Percentiles rank a stretch among this genome's conserved stretches.
phyloP scores from a whole-genome alignment of 495 filamentous ascomycete genomes.

The Penicillium flavigenum region DNA sequence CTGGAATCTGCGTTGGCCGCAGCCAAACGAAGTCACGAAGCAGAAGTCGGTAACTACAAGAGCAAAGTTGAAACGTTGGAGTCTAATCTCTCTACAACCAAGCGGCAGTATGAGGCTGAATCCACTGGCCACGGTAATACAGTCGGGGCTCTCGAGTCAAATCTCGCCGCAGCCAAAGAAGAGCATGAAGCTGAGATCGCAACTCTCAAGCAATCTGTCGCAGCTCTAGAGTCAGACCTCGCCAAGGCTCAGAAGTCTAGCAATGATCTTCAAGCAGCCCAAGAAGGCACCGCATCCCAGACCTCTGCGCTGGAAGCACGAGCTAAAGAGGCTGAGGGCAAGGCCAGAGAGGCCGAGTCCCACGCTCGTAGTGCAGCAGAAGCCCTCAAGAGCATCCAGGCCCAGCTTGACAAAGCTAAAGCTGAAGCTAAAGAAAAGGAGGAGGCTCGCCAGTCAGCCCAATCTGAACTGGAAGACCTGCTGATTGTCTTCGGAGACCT shows the following conservation, averaged over 20 bases:
- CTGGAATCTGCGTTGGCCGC: constrained; percentile 42
- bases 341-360: constrained; percentile 50
- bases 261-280: constrained; percentile 58
- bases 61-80: constrained; percentile 54
- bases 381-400: constrained; percentile 23
- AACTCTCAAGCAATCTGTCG: constrained; percentile 56
- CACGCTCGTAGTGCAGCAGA: constrained; percentile 25
- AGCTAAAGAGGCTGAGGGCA: constrained; percentile 45
- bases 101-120: constrained; percentile 58
- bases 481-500: constrained; percentile 85
- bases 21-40: constrained; percentile 19
- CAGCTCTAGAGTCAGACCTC: constrained; percentile 56
- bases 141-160: constrained; percentile 54
- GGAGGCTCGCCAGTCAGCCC: constrained; percentile 60
- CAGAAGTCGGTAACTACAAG: constrained; percentile 45
- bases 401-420: constrained; percentile 30
- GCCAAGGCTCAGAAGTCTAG: constrained; percentile 52
- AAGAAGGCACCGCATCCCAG: constrained; percentile 54
- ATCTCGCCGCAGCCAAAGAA: constrained; percentile 53
- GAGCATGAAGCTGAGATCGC: constrained; percentile 60
- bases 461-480: constrained; percentile 78
- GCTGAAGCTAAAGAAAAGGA: constrained; percentile 53
- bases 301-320: constrained; percentile 47
- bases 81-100: constrained; percentile 55
- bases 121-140: constrained; percentile 55